These are phyloP conservation scores for Scedosporium boydii DNA, from an alignment of 2,329 filamentous ascomycete species.

Conservation along the genomic window DNA sequence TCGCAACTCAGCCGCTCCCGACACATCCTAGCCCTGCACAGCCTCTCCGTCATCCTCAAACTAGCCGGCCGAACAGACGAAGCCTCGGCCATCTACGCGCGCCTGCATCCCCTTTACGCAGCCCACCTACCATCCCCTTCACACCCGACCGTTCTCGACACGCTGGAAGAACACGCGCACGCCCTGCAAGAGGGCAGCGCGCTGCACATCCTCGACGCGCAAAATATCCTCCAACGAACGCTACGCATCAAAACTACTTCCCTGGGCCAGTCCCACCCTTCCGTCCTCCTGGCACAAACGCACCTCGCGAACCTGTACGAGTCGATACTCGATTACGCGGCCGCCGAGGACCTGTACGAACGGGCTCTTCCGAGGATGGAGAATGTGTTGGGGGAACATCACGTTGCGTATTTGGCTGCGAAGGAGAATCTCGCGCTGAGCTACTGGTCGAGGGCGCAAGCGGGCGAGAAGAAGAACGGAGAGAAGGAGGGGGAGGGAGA, in stretches of 20 bases:
- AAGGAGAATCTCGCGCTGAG: slow-evolving; percentile 2
- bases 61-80: background rate
- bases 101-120: background rate
- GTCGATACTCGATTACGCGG: background rate
- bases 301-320: background rate
- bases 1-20: background rate
- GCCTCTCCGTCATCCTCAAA: background rate
- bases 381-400: background rate
- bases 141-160: background rate
- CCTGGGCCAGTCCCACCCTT: background rate
- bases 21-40: background rate
- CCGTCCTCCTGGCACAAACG: background rate
- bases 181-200: background rate
- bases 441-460: background rate
- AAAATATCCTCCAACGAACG: background rate
- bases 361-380: background rate
- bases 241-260: background rate
- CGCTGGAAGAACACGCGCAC: background rate
- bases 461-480: background rate
- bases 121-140: background rate
- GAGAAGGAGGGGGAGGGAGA: background rate
- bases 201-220: background rate
- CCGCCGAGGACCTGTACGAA: background rate
- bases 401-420: background rate
- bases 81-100: background rate